Percentiles rank a stretch among this genome's conserved stretches.
These are phyloP conservation scores for Plasmodium adleri DNA, from an alignment of 169 alveolate genomes.

Conservation along the genomic window DNA sequence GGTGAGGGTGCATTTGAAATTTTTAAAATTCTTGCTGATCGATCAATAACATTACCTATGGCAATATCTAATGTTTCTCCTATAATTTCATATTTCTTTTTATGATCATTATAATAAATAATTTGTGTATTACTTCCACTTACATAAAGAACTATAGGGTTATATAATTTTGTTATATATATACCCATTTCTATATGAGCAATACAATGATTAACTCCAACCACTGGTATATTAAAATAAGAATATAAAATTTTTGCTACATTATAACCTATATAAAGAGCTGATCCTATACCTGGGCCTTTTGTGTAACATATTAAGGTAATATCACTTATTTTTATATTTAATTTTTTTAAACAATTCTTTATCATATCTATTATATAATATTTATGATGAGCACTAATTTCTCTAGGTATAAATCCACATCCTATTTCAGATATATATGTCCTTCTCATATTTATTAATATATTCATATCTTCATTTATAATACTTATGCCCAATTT, in stretches of 20 bases:
- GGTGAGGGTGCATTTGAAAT: slow-evolving; percentile 99
- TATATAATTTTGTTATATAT: slow-evolving; percentile 92
- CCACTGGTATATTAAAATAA: slow-evolving; percentile 94
- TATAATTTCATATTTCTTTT: slow-evolving; percentile 93
- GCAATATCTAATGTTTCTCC: slow-evolving; percentile 99
- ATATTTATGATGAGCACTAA: slow-evolving; percentile 96
- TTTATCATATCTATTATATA: slow-evolving; percentile 91
- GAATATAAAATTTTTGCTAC: slow-evolving; percentile 95
- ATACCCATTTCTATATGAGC: slow-evolving; percentile 99
- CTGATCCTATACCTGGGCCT: slow-evolving; percentile 99
- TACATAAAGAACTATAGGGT: slow-evolving; percentile 97
- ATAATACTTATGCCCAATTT: slow-evolving; percentile 98
- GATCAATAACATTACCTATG: slow-evolving; percentile 98
- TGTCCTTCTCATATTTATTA: slow-evolving; percentile 96
- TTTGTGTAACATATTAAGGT: slow-evolving; percentile 95
- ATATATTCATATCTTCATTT: slow-evolving; percentile 92
- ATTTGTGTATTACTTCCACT: slow-evolving; percentile 99
- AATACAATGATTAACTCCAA: slow-evolving; percentile 99
- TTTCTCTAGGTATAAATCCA: slow-evolving; percentile 98
- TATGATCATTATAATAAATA: slow-evolving; percentile 89
- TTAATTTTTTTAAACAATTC: slow-evolving; percentile 92
- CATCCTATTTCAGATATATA: slow-evolving; percentile 98
- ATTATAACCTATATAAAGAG: slow-evolving; percentile 97
- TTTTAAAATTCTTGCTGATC: slow-evolving; percentile 96
- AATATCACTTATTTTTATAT: slow-evolving; percentile 89